Base-by-base conservation (phyloP, 768 basidiomycete genomes). In the Kwoniella sp. region DNA sequence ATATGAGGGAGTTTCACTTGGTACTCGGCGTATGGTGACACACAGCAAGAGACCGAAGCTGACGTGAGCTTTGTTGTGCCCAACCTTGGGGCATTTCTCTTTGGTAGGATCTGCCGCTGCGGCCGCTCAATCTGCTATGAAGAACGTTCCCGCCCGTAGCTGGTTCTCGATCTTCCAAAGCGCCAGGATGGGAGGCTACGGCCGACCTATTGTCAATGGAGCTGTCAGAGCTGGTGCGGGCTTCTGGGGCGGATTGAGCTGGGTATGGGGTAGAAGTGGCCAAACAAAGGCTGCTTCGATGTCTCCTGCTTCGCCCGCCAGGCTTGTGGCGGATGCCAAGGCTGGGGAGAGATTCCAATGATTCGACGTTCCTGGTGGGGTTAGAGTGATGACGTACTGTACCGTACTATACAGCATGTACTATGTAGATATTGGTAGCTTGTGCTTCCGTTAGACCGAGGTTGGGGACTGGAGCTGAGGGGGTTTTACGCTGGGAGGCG, bases 131-230 rank as follows among this genome's bases (percentile, higher is more conserved):
- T 10, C 44, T 19, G 40, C 40, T 2, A 47, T 57, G 9, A 46
- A 46, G 26, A 57, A 57, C 25, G n/a, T 48, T 8, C 24, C 19
- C 12, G 44, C 44, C 8, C 12, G 56, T 24, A 29, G 56, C 17
- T 48, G 44, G 19, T 57, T 57, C 44, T n/a, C 56, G 1, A 44
- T 26, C 40, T 21, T 57, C 12, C 56, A 57, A 48, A 47, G 44
- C n/a, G 56, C 56, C 6, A 46, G 56, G 17, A 57, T 57, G 56
- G 30, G 55, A 15, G 46, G 56, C 19, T 57, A 57, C 22, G 56
- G 56, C 21, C 26, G 27, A 30, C 33, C 33, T 13, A 22, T 57
- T 8, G 26, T 57, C 12, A 29, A 46, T 15, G 25, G 56, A 21
- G 27, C 47, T 12, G 56, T 29, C 6, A 46, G 56, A 37, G 46